Evolutionary conservation across 768 basidiomycete species (phyloP).

Genomic region (Brasilioporus rufonigricans): DNA sequence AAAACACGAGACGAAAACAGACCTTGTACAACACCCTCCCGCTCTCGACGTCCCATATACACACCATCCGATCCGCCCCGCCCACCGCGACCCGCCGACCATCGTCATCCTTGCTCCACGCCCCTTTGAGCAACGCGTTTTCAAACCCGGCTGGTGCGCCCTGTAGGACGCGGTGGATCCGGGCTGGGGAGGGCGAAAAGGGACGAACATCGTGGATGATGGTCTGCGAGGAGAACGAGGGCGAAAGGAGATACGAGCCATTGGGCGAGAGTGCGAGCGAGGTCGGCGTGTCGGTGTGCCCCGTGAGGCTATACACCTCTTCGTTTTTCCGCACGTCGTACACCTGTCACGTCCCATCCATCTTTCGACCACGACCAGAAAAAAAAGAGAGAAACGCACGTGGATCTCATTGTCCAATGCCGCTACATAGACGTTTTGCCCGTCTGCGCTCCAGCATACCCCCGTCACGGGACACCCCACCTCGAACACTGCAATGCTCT

Average conservation of each 20-base stretch:
- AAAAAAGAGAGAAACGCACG: constrained; percentile 44
- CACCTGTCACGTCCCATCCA: constrained; percentile 44
- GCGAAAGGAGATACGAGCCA: constrained; percentile 83
- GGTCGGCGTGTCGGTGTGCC: constrained; percentile 91
- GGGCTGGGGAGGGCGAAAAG: constrained; percentile 81
- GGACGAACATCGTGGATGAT: constrained; percentile 93
- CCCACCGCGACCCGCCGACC: constrained; percentile 84
- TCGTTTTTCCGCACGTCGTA: constrained; percentile 87
- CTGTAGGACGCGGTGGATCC: constrained; percentile 72
- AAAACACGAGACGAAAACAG: constrained; percentile 8
- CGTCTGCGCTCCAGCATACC: constrained; percentile 92
- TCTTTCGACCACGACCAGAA: neutral
- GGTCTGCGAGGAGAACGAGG: constrained; percentile 85
- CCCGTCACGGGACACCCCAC: constrained; percentile 88
- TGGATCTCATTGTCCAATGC: constrained; percentile 96
- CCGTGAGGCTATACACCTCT: constrained; percentile 74
- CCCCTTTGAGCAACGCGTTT: constrained; percentile 74
- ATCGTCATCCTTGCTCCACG: constrained; percentile 86
- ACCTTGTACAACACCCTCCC: constrained; percentile 80
- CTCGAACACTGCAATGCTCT: constrained; percentile 76
- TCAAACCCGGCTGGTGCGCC: constrained; percentile 97
- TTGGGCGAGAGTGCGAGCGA: constrained; percentile 91
- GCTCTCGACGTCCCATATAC: constrained; percentile 84
- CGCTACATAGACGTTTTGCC: constrained; percentile 84
- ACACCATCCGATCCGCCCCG: constrained; percentile 84